phyloP scores from a whole-genome alignment of 164 flowering plant species.

The Annona cherimola region DNA sequence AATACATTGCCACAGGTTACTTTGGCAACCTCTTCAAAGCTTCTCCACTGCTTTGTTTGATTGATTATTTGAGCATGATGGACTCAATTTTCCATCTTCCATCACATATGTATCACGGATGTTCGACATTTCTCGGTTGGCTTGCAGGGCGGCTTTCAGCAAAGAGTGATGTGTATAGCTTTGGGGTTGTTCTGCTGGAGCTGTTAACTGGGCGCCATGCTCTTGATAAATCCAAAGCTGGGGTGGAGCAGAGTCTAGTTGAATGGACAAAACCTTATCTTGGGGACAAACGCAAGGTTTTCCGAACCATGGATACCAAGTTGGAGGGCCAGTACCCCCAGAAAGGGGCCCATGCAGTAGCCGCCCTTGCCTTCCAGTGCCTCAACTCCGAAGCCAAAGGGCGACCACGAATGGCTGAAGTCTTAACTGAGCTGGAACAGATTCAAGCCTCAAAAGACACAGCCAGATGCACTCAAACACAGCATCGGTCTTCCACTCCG shows the following conservation, averaged over 20 bases:
- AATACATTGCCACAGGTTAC: slow-evolving; percentile 48
- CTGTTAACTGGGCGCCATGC: slow-evolving; percentile 53
- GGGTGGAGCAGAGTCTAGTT: slow-evolving; percentile 40
- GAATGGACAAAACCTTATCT: slow-evolving; percentile 53
- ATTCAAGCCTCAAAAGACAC: slow-evolving; percentile 38
- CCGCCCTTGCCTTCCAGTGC: slow-evolving; percentile 61
- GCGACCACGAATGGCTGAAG: slow-evolving; percentile 67
- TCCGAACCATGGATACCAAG: slow-evolving; percentile 57
- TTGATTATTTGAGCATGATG: not conserved
- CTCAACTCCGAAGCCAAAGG: slow-evolving; percentile 40
- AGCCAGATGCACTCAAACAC: slow-evolving; percentile 23
- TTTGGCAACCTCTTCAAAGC: not conserved
- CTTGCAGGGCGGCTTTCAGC: slow-evolving; percentile 45
- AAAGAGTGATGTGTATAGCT: slow-evolving; percentile 53
- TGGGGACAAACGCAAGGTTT: slow-evolving; percentile 17
- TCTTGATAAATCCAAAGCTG: slow-evolving; percentile 37
- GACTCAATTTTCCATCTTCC: not conserved
- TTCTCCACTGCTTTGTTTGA: not conserved
- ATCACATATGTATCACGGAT: not conserved
- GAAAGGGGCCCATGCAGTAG: slow-evolving; percentile 58
- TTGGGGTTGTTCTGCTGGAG: slow-evolving; percentile 65
- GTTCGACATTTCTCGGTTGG: not conserved
- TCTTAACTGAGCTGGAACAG: slow-evolving; percentile 49
- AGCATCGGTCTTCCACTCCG: slow-evolving; percentile 12
- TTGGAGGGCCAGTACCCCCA: slow-evolving; percentile 61